Conservation (phyloP, 768 basidiomycete genomes). For the Boletus coccyginus region DNA sequence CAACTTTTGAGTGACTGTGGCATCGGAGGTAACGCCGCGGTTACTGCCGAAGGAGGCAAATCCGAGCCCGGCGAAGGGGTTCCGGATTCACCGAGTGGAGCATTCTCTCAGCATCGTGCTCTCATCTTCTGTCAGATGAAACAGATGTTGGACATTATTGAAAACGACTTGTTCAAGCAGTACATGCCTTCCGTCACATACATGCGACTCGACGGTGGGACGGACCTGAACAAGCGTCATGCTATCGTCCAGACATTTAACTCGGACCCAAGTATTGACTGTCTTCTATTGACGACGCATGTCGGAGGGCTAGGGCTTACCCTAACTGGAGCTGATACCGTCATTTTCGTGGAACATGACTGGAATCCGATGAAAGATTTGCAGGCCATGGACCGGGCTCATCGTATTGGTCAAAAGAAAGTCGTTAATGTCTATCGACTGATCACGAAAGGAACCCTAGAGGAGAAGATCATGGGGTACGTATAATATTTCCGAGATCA, state of each 20-base stretch:
- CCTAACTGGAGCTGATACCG: slow-evolving; percentile 96
- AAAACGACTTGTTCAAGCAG: slow-evolving; percentile 85
- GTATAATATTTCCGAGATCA: slow-evolving; percentile 22
- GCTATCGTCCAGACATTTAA: slow-evolving; percentile 99
- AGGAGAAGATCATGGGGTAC: slow-evolving; percentile 99
- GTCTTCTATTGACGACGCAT: slow-evolving; percentile 91
- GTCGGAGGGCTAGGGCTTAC: slow-evolving; percentile 96
- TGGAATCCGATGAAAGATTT: slow-evolving; percentile 99
- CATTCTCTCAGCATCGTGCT: slow-evolving; percentile 94
- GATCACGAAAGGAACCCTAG: slow-evolving; percentile 94
- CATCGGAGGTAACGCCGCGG: slow-evolving; percentile 58
- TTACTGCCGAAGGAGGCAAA: slow-evolving; percentile 55
- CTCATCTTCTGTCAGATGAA: slow-evolving; percentile 99
- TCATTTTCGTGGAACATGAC: slow-evolving; percentile 99
- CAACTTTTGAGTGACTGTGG: slow-evolving; percentile 95
- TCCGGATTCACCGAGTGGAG: slow-evolving; percentile 42
- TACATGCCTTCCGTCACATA: slow-evolving; percentile 97
- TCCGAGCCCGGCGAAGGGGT: slow-evolving; percentile 64
- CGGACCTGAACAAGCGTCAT: slow-evolving; percentile 91
- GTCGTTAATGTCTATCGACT: slow-evolving; percentile 98
- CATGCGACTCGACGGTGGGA: slow-evolving; percentile 95
- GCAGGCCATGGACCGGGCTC: slow-evolving; percentile 99
- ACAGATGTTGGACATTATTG: slow-evolving; percentile 98
- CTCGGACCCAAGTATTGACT: slow-evolving; percentile 95
- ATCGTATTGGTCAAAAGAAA: slow-evolving; percentile 97